Percentiles rank a stretch among this genome's conserved stretches.
phyloP scores from a whole-genome alignment of 345 rosid genomes.

The Eutrema japonicum region DNA sequence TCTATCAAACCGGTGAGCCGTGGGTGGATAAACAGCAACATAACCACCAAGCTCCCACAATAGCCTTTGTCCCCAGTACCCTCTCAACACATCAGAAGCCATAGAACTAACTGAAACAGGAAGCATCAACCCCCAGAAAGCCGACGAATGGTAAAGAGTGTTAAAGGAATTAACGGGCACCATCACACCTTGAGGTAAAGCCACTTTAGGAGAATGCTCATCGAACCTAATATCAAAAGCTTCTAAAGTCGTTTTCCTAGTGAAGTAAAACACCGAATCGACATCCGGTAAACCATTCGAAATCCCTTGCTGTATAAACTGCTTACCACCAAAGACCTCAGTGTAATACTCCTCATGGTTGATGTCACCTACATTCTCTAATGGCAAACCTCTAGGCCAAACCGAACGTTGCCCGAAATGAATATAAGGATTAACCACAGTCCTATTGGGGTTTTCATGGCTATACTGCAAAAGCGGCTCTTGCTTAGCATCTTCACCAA shows the following conservation, averaged over 20 bases:
- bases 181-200: constrained; percentile 94
- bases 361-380: constrained; percentile 90
- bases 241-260: constrained; percentile 78
- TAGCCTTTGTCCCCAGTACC: constrained; percentile 97
- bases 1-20: constrained; percentile 82
- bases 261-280: constrained; percentile 96
- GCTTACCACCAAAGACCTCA: constrained; percentile 93
- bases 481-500: constrained; percentile 86
- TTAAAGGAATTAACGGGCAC: constrained; percentile 92
- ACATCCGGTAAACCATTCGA: constrained; percentile 97
- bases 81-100: constrained; percentile 99
- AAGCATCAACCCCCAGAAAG: constrained; percentile 99
- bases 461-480: constrained; percentile 83
- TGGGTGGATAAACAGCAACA: constrained; percentile 94
- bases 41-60: constrained; percentile 98
- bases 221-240: constrained; percentile 93
- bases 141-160: constrained; percentile 86
- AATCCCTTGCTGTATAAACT: constrained; percentile 94
- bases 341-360: constrained; percentile 91
- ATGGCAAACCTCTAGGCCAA: constrained; percentile 99
- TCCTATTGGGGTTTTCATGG: constrained; percentile 77
- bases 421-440: constrained; percentile 85
- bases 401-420: constrained; percentile 98
- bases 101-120: constrained; percentile 94
- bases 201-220: constrained; percentile 88